Conservation (phyloP, 805 yeast species). For the Sugiyamaella floridensis region DNA sequence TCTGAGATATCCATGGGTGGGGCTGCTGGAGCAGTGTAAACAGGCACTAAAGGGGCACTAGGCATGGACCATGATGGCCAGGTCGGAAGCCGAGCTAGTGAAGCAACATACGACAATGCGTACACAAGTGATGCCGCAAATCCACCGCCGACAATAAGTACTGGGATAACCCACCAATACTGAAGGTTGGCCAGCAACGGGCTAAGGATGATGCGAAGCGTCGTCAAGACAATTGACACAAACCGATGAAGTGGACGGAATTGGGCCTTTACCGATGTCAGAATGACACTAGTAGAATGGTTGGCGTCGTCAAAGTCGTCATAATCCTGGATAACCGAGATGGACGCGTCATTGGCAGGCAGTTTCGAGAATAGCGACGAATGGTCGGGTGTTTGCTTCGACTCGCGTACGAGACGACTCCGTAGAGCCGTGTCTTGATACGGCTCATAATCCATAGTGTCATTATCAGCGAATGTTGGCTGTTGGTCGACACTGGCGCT, state of each 20-base stretch:
- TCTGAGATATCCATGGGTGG: slow-evolving; percentile 15
- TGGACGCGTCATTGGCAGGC: too few species aligned
- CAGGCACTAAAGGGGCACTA: not conserved
- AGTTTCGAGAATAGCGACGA: too few species aligned
- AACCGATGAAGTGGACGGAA: not conserved
- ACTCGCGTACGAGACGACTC: not conserved
- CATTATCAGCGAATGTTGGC: not conserved
- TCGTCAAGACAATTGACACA: not conserved
- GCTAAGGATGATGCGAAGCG: not conserved
- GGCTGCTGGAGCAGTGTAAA: slow-evolving; percentile 9
- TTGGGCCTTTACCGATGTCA: not conserved
- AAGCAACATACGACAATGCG: not conserved
- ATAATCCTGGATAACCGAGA: too few species aligned
- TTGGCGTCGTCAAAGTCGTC: slow-evolving; percentile 3
- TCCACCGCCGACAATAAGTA: not conserved
- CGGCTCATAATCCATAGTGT: not conserved
- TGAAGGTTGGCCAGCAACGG: not conserved
- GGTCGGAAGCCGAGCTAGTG: not conserved
- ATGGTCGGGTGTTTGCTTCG: not conserved
- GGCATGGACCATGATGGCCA: not conserved
- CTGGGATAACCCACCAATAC: slow-evolving; percentile 2
- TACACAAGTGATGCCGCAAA: not conserved
- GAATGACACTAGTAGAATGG: not conserved
- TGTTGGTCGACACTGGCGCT: not conserved
- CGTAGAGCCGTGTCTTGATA: not conserved